Evolutionary conservation across 441 rosid genomes (phyloP).

Genomic region (Omphalea diandra): DNA sequence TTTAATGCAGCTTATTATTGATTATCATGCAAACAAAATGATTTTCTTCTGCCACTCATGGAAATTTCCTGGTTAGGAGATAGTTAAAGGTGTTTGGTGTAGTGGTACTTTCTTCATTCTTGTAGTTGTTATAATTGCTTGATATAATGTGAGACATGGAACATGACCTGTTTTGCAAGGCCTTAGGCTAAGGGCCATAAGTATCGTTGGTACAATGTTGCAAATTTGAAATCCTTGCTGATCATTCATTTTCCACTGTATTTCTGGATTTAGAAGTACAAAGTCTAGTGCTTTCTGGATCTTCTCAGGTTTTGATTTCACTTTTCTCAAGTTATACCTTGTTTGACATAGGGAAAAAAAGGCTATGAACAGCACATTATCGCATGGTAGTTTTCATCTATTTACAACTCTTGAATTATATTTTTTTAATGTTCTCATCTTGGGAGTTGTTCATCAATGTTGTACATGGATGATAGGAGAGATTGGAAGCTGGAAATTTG

Average conservation of each 20-base stretch:
- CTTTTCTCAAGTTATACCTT: neutral
- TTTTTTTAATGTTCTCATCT: neutral
- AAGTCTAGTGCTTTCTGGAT: neutral
- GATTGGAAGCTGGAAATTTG: conserved; percentile 75
- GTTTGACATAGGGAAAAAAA: conserved; percentile 1
- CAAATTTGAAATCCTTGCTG: neutral
- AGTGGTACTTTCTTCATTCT: neutral
- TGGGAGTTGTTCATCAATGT: conserved; percentile 6
- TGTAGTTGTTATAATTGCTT: too few species aligned
- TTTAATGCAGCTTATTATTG: neutral
- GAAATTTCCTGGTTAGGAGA: neutral
- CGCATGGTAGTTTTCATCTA: neutral
- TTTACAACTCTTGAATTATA: neutral
- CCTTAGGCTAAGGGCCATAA: neutral
- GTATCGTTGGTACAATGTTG: neutral
- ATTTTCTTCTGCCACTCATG: neutral
- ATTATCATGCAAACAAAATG: neutral
- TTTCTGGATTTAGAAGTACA: neutral
- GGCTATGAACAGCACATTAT: neutral
- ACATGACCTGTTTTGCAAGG: neutral
- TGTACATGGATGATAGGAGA: conserved; percentile 59
- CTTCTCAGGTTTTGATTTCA: neutral
- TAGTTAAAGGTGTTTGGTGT: neutral
- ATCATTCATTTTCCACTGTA: neutral
- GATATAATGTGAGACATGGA: neutral